Base-by-base conservation (phyloP, 257 asterid species). In the Vinca minor region DNA sequence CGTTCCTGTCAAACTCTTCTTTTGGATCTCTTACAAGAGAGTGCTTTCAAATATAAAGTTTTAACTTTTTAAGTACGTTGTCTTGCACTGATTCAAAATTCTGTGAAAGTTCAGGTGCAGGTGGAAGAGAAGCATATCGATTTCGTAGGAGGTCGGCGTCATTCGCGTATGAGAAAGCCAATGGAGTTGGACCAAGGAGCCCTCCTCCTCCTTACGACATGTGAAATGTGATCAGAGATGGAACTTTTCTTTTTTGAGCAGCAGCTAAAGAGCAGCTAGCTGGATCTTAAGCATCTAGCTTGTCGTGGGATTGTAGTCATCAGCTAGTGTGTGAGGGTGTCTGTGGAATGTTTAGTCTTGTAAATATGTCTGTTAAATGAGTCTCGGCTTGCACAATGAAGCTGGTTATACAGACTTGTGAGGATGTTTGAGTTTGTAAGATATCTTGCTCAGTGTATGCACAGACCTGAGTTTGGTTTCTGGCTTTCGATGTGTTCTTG, bases 131-230 rank as follows among this genome's bases (percentile, higher is more conserved):
- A 53, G 88, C 94, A 0, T 86, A 63, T 76, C 76, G 96, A 74
- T 89, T 89, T 72, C 83, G 84, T 9, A 53, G 96, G 65, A 80
- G 89, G 73, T 84, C 96, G 4, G 94, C 84, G 0, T 86, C 98
- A 1, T 89, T 88, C 63, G 86, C 93, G 0, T 82, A 74, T 44
- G 98, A 92, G 73, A 85, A 80, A 81, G 93, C 89, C 9, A 73
- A 68, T 31, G 96, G 95, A 47, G 75, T 79, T 32, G 95, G 98
- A 87, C 88, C 96, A 71, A 74, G 87, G 85, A 85, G 81, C 91
- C 90, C 96, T 70, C 95, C 83, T 81, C 96, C 95, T 82, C 95
- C 93, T 81, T 79, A 83, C 77, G 89, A 89, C 91, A 52, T 89
- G 85, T 92, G 95, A 92, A 69, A 69, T 83, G 1, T 78, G 75